Evolutionary conservation across 805 yeast genomes (phyloP).

Genomic region (Myxozyma lipomycoides): DNA sequence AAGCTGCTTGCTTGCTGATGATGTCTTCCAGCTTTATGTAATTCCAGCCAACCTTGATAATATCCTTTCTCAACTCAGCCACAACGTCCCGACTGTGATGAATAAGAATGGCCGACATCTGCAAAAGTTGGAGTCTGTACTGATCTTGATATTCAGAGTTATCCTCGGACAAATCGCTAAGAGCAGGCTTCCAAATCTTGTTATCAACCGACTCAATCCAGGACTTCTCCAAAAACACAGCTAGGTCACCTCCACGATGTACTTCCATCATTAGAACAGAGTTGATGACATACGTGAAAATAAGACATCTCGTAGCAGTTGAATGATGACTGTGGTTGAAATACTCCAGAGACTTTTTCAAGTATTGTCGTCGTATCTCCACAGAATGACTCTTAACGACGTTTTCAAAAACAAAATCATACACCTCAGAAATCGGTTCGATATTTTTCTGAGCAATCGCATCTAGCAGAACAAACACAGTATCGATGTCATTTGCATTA

Average conservation of each 20-base stretch:
- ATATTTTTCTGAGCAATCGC: constrained; percentile 46
- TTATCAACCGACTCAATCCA: constrained; percentile 67
- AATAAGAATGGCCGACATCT: constrained; percentile 71
- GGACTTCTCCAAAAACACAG: constrained; percentile 42
- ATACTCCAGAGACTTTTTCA: constrained; percentile 50
- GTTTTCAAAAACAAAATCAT: constrained; percentile 53
- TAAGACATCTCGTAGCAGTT: constrained; percentile 54
- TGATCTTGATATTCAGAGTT: constrained; percentile 68
- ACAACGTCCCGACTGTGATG: constrained; percentile 61
- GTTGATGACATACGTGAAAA: constrained; percentile 60
- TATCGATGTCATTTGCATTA: constrained; percentile 38
- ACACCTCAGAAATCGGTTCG: constrained; percentile 47
- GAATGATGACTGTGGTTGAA: constrained; percentile 46
- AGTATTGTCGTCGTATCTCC: constrained; percentile 47
- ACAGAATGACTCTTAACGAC: constrained; percentile 52
- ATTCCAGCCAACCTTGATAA: constrained; percentile 93
- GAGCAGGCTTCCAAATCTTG: constrained; percentile 65
- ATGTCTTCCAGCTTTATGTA: constrained; percentile 84
- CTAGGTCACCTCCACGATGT: constrained; percentile 46
- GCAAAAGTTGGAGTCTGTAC: constrained; percentile 72
- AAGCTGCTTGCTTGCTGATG: constrained; percentile 87
- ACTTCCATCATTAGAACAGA: constrained; percentile 61
- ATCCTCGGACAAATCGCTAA: constrained; percentile 44
- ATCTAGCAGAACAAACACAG: constrained; percentile 44
- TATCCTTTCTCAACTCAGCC: constrained; percentile 66